Conservation (phyloP, 2,329 filamentous ascomycete genomes). For the Stachybotrys elegans region DNA sequence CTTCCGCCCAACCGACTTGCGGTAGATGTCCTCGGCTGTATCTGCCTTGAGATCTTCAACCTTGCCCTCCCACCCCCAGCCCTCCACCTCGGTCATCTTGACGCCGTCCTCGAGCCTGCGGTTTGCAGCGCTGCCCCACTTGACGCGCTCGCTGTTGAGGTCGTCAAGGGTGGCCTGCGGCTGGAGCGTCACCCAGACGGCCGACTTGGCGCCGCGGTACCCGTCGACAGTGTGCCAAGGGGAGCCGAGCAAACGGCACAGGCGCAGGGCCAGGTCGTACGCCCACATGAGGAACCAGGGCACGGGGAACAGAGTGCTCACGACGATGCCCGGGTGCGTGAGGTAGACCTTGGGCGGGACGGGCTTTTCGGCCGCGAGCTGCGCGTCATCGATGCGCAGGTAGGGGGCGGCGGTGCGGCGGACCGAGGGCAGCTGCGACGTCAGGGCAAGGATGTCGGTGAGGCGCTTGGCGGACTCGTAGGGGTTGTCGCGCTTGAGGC, state of each 20-base stretch:
- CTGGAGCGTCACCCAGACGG: constrained; percentile 73
- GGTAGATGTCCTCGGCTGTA: constrained; percentile 39
- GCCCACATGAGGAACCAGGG: constrained; percentile 62
- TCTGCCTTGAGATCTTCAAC: constrained; percentile 39
- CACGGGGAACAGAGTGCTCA: constrained; percentile 75
- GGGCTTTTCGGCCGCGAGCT: constrained; percentile 15
- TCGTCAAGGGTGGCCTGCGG: constrained; percentile 57
- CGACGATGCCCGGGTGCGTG: constrained; percentile 81
- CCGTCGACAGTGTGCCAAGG: constrained; percentile 80
- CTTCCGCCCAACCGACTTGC: constrained; percentile 53
- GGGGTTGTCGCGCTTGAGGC: constrained; percentile 52
- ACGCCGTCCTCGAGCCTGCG: constrained; percentile 53
- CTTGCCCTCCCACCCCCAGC: constrained; percentile 71
- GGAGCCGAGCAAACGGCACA: constrained; percentile 74
- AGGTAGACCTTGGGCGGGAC: constrained; percentile 63
- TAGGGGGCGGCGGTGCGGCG: constrained; percentile 52
- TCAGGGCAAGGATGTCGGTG: constrained; percentile 78
- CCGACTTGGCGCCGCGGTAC: constrained; percentile 71
- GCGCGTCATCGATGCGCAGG: constrained; percentile 32
- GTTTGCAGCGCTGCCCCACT: constrained; percentile 80
- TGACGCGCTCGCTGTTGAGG: constrained; percentile 50
- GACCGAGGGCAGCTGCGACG: constrained; percentile 61
- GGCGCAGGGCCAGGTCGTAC: constrained; percentile 63
- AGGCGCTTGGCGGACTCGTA: constrained; percentile 89
- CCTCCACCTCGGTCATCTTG: constrained; percentile 76